These are phyloP conservation scores for Curvularia sp. DNA, from an alignment of 2,329 filamentous ascomycete genomes.

Conservation along the genomic window DNA sequence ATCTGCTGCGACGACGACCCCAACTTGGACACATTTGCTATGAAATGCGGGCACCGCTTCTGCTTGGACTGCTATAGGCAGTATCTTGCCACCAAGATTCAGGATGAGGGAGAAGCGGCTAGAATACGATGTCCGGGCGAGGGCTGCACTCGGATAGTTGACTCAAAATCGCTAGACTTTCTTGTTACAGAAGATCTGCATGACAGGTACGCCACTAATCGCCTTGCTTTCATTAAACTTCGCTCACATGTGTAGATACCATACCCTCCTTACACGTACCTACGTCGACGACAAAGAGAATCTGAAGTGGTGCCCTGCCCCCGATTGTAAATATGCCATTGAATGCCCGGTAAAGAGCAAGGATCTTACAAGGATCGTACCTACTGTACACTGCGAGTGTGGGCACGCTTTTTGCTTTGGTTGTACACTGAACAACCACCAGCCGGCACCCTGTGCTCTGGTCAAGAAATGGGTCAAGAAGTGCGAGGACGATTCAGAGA, in stretches of 20 bases:
- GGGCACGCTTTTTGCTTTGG: slow-evolving; percentile 94
- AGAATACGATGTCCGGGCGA: slow-evolving; percentile 92
- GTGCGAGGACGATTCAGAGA: slow-evolving; percentile 97
- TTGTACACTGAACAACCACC: slow-evolving; percentile 87
- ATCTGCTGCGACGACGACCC: slow-evolving; percentile 93
- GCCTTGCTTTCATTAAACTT: neutral
- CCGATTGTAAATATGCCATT: slow-evolving; percentile 93
- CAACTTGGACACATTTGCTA: slow-evolving; percentile 81
- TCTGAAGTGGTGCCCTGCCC: slow-evolving; percentile 96
- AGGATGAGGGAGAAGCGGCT: slow-evolving; percentile 92
- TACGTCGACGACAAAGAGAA: slow-evolving; percentile 97
- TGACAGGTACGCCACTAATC: slow-evolving; percentile 56
- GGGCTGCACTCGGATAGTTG: slow-evolving; percentile 86
- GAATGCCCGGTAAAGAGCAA: slow-evolving; percentile 89
- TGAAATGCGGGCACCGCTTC: slow-evolving; percentile 94
- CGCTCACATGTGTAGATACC: slow-evolving; percentile 67
- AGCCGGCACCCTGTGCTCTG: slow-evolving; percentile 87
- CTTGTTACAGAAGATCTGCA: slow-evolving; percentile 67
- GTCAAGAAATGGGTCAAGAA: slow-evolving; percentile 98
- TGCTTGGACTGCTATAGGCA: slow-evolving; percentile 92
- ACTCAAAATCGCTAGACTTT: slow-evolving; percentile 84
- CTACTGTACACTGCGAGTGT: slow-evolving; percentile 86
- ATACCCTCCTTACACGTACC: slow-evolving; percentile 85
- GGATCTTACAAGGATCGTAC: slow-evolving; percentile 83
- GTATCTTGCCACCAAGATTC: slow-evolving; percentile 91